Conservation (phyloP, 2,329 filamentous ascomycete species). For the Ophiocordyceps unilateralis region DNA sequence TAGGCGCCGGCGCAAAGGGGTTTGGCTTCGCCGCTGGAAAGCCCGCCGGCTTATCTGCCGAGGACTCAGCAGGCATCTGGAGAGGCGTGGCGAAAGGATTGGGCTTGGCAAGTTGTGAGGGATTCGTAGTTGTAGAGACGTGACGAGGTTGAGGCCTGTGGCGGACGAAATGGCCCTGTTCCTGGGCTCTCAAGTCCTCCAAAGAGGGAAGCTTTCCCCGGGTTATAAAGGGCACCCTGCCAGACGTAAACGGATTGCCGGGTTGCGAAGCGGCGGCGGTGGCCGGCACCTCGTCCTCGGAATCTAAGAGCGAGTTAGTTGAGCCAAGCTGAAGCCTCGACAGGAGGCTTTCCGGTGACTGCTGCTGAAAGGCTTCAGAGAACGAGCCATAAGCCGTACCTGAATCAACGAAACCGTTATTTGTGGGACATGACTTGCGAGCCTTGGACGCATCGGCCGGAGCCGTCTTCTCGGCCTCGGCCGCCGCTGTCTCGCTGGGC, state of each 20-base stretch:
- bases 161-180: neutral
- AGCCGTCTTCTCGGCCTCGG: neutral
- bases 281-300: neutral
- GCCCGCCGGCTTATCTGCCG: neutral
- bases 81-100: slow-evolving; percentile 4
- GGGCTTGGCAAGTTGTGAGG: neutral
- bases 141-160: neutral
- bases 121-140: neutral
- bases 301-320: neutral
- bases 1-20: neutral
- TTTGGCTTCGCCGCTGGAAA: neutral
- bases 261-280: neutral
- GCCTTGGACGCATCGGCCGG: neutral
- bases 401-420: neutral
- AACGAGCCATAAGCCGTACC: neutral
- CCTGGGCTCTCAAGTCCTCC: neutral
- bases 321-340: neutral
- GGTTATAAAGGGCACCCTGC: neutral
- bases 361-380: too few relatives aligned
- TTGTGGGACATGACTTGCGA: too few relatives aligned
- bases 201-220: neutral
- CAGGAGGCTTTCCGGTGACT: neutral
- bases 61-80: neutral
- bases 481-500: neutral
- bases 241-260: neutral